Conservation (phyloP, 192 early-diverging fungal genomes). For the Dissophora ornata region DNA sequence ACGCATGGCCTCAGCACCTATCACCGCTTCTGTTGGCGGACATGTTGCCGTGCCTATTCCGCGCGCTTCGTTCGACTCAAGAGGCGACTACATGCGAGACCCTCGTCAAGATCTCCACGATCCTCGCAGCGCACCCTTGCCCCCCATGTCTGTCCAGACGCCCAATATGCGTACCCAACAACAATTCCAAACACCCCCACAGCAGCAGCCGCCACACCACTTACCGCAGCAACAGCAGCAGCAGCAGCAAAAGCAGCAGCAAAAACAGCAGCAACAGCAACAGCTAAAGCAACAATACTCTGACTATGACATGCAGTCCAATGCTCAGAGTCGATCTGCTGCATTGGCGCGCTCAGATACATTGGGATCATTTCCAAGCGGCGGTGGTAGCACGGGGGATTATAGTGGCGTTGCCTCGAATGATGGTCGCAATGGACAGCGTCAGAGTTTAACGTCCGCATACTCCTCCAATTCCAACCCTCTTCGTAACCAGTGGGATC, state of each 20-base stretch:
- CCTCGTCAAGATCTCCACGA: constrained; percentile 29
- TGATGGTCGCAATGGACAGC: constrained; percentile 16
- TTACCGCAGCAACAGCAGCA: constrained; percentile 9
- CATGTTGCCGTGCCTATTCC: neutral
- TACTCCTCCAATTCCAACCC: constrained; percentile 31
- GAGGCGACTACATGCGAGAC: constrained; percentile 34
- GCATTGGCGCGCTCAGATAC: constrained; percentile 40
- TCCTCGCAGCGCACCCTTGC: constrained; percentile 6
- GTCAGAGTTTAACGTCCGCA: constrained; percentile 41
- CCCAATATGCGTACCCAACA: neutral
- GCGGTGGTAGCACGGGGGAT: constrained; percentile 37
- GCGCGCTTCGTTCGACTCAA: constrained; percentile 22
- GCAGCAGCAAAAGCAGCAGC: too few relatives aligned
- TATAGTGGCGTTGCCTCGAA: neutral
- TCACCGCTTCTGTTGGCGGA: neutral
- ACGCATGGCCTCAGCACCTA: constrained; percentile 35
- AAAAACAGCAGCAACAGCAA: too few relatives aligned
- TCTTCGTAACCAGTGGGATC: constrained; percentile 28
- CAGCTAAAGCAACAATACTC: constrained; percentile 7
- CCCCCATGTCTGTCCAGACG: constrained; percentile 8
- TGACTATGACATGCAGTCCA: constrained; percentile 19
- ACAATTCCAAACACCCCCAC: constrained; percentile 4
- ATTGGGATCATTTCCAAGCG: constrained; percentile 31
- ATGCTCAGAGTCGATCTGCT: constrained; percentile 6
- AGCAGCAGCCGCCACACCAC: constrained; percentile 9